Evolutionary conservation across 2,329 filamentous ascomycete genomes (phyloP).

Genomic region (Venturia oleaginea): DNA sequence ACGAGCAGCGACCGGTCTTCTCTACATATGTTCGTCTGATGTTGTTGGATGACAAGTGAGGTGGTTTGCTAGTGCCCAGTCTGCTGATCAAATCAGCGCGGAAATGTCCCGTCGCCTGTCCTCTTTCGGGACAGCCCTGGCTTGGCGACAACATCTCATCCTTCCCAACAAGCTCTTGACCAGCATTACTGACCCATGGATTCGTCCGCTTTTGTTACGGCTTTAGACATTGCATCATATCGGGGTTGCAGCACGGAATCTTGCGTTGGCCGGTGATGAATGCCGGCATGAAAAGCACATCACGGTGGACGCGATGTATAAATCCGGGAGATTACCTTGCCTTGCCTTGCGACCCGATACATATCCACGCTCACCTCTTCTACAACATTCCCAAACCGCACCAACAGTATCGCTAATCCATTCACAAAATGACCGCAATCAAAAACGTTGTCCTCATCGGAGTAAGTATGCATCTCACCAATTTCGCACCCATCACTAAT

Average conservation of each 20-base stretch:
- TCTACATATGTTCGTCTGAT: no score
- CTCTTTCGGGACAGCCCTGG: no score
- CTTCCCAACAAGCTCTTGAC: no score
- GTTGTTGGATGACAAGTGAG: no score
- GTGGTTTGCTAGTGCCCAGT: no score
- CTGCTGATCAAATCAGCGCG: no score
- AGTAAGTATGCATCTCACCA: conserved; percentile 21
- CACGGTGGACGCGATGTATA: background rate
- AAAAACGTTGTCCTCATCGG: conserved; percentile 37
- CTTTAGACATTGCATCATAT: background rate
- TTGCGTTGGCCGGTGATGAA: background rate
- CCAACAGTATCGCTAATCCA: background rate
- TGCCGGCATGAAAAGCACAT: background rate
- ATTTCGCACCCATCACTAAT: conserved; percentile 15
- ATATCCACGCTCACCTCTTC: background rate
- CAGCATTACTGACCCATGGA: background rate
- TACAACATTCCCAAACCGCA: background rate
- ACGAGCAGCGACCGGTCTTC: no score
- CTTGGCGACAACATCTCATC: no score
- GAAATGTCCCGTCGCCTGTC: no score
- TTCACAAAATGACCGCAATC: conserved; percentile 21
- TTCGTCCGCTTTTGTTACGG: background rate
- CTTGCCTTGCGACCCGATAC: background rate
- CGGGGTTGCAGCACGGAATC: background rate
- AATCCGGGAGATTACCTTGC: background rate